Percentiles rank a stretch among this genome's conserved stretches.
Conservation (phyloP, 2,329 filamentous ascomycete species). For the Apiospora phragmitis region DNA sequence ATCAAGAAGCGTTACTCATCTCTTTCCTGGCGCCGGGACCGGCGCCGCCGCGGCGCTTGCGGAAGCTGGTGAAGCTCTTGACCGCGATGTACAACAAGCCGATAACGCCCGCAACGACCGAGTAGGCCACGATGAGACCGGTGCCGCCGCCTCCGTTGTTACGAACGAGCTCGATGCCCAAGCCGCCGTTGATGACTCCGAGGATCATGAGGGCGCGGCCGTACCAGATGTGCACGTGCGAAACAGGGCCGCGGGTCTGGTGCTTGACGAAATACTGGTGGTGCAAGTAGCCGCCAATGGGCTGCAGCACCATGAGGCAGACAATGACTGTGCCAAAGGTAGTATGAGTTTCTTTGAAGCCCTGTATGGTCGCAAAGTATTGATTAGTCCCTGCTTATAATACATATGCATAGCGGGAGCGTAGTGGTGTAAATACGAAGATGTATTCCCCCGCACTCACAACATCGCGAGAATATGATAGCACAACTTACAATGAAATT, state of each 20-base stretch:
- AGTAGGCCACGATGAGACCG: conserved; percentile 52
- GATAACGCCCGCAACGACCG: conserved; percentile 53
- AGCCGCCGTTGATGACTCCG: conserved; percentile 63
- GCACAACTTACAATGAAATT: conserved; percentile 27
- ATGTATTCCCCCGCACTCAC: too few species aligned
- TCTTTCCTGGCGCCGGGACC: not conserved
- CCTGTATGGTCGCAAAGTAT: conserved; percentile 35
- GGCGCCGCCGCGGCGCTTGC: not conserved
- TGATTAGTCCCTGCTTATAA: conserved; percentile 15
- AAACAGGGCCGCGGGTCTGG: conserved; percentile 49
- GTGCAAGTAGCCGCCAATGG: conserved; percentile 57
- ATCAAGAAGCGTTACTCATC: not conserved
- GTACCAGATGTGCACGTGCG: conserved; percentile 62
- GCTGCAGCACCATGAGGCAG: conserved; percentile 56
- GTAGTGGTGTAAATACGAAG: too few species aligned
- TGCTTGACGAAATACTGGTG: conserved; percentile 53
- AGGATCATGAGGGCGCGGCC: conserved; percentile 58
- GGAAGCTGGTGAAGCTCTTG: conserved; percentile 23
- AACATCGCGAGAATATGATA: not conserved
- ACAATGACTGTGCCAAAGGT: conserved; percentile 57
- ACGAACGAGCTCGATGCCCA: conserved; percentile 54
- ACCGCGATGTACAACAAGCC: conserved; percentile 44
- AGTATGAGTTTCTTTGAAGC: conserved; percentile 54
- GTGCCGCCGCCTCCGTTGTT: conserved; percentile 17
- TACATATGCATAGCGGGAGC: not conserved